Evolutionary conservation across 192 early-diverging fungal species (phyloP), one percentile per base, ranked within the genome.

Genomic region (Coemansia erecta): DNA sequence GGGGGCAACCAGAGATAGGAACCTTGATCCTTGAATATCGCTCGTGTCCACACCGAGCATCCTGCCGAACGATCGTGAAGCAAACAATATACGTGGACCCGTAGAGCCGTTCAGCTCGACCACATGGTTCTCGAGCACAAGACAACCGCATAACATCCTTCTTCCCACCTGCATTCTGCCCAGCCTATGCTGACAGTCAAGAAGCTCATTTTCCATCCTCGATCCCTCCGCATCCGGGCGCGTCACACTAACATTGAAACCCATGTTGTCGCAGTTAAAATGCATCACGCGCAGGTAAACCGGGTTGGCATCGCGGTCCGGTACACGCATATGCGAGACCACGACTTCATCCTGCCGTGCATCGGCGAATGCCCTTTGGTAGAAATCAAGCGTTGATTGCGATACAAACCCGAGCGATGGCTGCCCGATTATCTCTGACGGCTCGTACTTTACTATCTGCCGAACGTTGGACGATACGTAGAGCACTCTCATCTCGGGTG

Each of bases 181-280:
- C n/a, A n/a, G n/a, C n/a, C n/a, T n/a, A n/a, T n/a, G n/a, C n/a
- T n/a, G n/a, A n/a, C n/a, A n/a, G n/a, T n/a, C n/a, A n/a, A n/a
- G n/a, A n/a, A n/a, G n/a, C n/a, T n/a, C n/a, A n/a, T n/a, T n/a
- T n/a, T n/a, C n/a, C n/a, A n/a, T n/a, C n/a, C n/a, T n/a, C n/a
- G n/a, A n/a, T n/a, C n/a, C n/a, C n/a, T n/a, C n/a, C n/a, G n/a
- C n/a, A n/a, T n/a, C n/a, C n/a, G n/a, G n/a, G n/a, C n/a, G n/a
- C n/a, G n/a, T n/a, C n/a, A n/a, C n/a, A n/a, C n/a, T n/a, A n/a
- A n/a, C n/a, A n/a, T n/a, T n/a, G n/a, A n/a, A n/a, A n/a, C 19
- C 21, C 21, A 58, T 58, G 39, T 58, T 58, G 44, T 47, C 44
- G 56, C 56, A 58, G 45, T 35, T 47, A 47, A 58, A 58, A 9